Base-by-base conservation (phyloP, 805 yeast species). In the Schwanniomyces pseudopolymorphus region DNA sequence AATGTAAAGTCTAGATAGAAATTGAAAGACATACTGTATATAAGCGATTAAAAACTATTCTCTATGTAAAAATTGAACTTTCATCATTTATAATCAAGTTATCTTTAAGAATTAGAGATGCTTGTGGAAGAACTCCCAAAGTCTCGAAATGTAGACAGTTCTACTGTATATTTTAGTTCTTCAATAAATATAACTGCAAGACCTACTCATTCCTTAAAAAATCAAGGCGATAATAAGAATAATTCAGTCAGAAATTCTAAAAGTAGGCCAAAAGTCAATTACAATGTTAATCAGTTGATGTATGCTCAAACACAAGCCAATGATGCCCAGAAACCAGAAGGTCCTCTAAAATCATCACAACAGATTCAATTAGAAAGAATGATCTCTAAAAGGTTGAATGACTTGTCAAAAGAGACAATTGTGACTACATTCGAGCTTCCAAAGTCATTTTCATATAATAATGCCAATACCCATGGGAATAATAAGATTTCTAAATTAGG, bases 121-220 rank as follows among this genome's bases (percentile, higher is more conserved):
- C 59, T 73, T 21, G 74, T 73, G 7, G 78, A 73, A 49, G 77
- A 73, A 46, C 53, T 73, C 16, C 78, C 78, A 11, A 68, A 60
- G 45, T 49, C 60, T 9, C 53, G 58, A 26, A 59, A 60, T 44
- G 49, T 69, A 9, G 64, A 63, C 31, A 52, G 60, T 25, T 62
- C 75, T 10, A 71, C 76, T 0, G 56, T 73, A 5, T 72, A 72
- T 53, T 72, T 72, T 54, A 55, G 67, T 33, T 72, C 76, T 14
- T 67, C 72, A 40, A 67, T 72, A 27, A 73, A 72, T 49, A 56
- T 73, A 13, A 60, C 70, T 5, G 77, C 78, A 5, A 55, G 78
- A 25, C 70, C 74, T 25, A 46, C 55, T n/a, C 42, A 50, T 22
- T 36, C 39, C 22, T 43, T 43, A 11, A 28, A 22, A n/a, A 41